These are phyloP conservation scores for Septoria linicola DNA, from an alignment of 2,329 filamentous ascomycete genomes.

Conservation along the genomic window DNA sequence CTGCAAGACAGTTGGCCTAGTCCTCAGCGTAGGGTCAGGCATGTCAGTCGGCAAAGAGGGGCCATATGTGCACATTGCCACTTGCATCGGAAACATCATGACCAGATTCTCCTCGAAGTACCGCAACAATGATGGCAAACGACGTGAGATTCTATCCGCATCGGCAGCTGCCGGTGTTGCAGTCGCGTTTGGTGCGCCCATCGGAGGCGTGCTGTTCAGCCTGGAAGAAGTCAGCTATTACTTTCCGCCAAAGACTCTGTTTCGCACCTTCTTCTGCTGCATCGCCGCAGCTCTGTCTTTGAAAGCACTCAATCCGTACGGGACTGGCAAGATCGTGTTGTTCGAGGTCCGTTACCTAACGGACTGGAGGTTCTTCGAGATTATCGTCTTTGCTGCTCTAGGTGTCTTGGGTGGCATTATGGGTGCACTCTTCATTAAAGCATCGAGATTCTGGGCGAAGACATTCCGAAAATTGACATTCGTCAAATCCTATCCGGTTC, in stretches of 20 bases:
- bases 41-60: constrained; percentile 93
- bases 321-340: constrained; percentile 92
- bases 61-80: constrained; percentile 95
- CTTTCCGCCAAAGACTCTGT: constrained; percentile 94
- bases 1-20: constrained; percentile 77
- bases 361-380: constrained; percentile 93
- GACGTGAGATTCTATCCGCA: constrained; percentile 89
- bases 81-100: constrained; percentile 91
- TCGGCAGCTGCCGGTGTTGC: constrained; percentile 89
- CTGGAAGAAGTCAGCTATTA: constrained; percentile 96
- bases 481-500: constrained; percentile 79
- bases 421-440: constrained; percentile 95
- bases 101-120: constrained; percentile 95
- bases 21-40: constrained; percentile 88
- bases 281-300: constrained; percentile 84
- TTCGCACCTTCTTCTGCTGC: constrained; percentile 97
- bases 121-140: constrained; percentile 87
- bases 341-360: constrained; percentile 88
- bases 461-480: constrained; percentile 76
- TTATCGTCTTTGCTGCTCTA: constrained; percentile 79
- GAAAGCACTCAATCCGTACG: constrained; percentile 94
- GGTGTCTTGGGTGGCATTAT: constrained; percentile 80
- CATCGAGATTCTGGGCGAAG: constrained; percentile 83
- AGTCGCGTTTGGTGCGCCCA: constrained; percentile 89
- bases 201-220: constrained; percentile 87